Evolutionary conservation across 1,284 basidiomycete genomes (phyloP), one percentile per base, ranked within the genome.

Genomic region (Chiua sp.): DNA sequence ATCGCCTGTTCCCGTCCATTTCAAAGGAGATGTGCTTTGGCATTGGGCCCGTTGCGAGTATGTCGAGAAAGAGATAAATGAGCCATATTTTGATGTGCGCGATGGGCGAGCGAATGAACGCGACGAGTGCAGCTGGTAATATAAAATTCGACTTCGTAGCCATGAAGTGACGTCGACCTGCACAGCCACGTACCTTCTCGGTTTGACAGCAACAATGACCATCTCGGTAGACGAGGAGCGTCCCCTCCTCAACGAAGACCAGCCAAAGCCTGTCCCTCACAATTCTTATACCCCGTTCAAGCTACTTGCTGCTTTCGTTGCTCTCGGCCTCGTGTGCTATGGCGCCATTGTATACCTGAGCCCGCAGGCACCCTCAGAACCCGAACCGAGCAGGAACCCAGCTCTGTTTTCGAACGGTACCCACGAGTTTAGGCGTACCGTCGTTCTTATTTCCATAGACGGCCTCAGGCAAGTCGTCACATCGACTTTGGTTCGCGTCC

Each of bases 1-100:
- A 98, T 7, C 98, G 83, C 55, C 98, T 82, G 75, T 99, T 99
- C 7, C 98, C 98, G 70, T 99, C 98, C 95, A 99, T 98, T 42
- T 98, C 92, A 72, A 99, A 97, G 3, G 93, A 96, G 47, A 99
- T 86, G 80, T 99, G 98, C 47, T 82, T 77, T 0, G 98, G 98
- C 23, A 98, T 82, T 2, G 98, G 97, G 0, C 96, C 97, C 8
- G 89, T 80, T 0, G 88, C 80, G 44, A 96, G 82, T 28, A 93
- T 77, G 56, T 78, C 76, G 56, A 94, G 80, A 26, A 93, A 71
- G 18, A 86, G 8, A 23, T 63, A 49, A 4, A 59, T 28, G 7
- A 75, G 51, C 62, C 75, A 75, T 56, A 51, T 54, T 32, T 63
- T 64, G 51, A 74, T 51, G 47, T 59, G 53, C 5, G 57, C 15